Evolutionary conservation across 2,329 filamentous ascomycete species (phyloP).

Genomic region (Fusarium sp.): DNA sequence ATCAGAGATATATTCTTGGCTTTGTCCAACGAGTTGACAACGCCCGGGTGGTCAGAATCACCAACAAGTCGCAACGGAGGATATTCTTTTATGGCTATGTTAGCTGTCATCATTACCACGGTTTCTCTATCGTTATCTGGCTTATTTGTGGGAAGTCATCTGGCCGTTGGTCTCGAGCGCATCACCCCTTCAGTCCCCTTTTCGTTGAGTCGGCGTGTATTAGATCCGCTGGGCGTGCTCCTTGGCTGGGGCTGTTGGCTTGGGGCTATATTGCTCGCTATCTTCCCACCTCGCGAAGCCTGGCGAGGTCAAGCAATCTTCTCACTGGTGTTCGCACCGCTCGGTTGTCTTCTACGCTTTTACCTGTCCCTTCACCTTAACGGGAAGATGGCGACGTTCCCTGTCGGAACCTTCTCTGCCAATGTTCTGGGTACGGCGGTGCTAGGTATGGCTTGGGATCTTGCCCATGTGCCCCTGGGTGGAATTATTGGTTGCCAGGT

Average conservation of each 20-base stretch:
- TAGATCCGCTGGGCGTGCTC: constrained; percentile 73
- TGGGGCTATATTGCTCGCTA: constrained; percentile 76
- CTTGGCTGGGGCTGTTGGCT: constrained; percentile 82
- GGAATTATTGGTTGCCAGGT: constrained; percentile 74
- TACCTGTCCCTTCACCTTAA: constrained; percentile 81
- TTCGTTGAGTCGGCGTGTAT: constrained; percentile 63
- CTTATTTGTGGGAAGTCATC: constrained; percentile 78
- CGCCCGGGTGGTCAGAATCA: constrained; percentile 51
- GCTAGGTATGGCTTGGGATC: constrained; percentile 80
- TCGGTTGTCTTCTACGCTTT: constrained; percentile 81
- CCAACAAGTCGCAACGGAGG: constrained; percentile 71
- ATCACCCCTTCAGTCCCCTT: constrained; percentile 71
- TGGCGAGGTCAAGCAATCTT: constrained; percentile 85
- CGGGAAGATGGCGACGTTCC: constrained; percentile 72
- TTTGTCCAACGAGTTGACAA: constrained; percentile 76
- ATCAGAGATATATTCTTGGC: constrained; percentile 84
- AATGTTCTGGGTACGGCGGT: constrained; percentile 83
- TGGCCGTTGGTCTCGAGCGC: constrained; percentile 72
- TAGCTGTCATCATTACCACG: constrained; percentile 80
- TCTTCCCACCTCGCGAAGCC: constrained; percentile 75
- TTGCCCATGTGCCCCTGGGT: constrained; percentile 74
- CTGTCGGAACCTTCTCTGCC: constrained; percentile 85
- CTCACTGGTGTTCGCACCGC: constrained; percentile 82
- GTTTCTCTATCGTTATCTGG: constrained; percentile 76
- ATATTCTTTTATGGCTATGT: constrained; percentile 83